A percentile compares a stretch with the other conserved stretches of the same genome.
These are phyloP conservation scores for Daedaleopsis nitida DNA, from an alignment of 768 basidiomycete genomes.

Conservation along the genomic window DNA sequence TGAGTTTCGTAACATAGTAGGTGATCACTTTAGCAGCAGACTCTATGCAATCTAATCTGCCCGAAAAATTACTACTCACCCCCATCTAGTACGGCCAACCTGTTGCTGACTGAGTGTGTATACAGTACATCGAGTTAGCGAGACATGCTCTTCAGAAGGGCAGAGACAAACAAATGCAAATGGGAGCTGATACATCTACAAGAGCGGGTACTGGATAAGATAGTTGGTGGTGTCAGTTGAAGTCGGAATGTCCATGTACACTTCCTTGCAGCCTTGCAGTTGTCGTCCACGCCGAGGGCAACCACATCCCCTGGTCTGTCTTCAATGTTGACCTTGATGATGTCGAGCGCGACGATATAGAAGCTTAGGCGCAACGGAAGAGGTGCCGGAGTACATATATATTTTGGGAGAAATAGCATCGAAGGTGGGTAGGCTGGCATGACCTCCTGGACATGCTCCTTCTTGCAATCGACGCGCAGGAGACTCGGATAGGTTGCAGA, in stretches of 20 bases:
- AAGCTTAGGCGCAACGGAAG: conserved; percentile 47
- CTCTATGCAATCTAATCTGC: no score
- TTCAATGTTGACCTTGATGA: conserved; percentile 55
- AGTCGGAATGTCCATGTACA: no score
- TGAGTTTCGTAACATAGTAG: no score
- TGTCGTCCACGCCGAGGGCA: no score
- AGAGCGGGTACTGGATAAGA: conserved; percentile 47
- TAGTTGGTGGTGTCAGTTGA: conserved; percentile 42
- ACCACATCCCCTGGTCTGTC: conserved; percentile 39
- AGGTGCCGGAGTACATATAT: neutral
- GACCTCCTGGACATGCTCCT: conserved; percentile 55
- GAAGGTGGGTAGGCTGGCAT: conserved; percentile 46
- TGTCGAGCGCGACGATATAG: conserved; percentile 72
- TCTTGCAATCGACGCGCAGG: conserved; percentile 55
- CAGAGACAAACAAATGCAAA: conserved; percentile 45
- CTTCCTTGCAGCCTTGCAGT: no score
- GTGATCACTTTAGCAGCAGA: no score
- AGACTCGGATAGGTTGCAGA: conserved; percentile 65
- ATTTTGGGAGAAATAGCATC: neutral
- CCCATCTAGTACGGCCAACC: neutral
- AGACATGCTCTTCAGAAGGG: conserved; percentile 43
- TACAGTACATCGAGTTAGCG: conserved; percentile 51
- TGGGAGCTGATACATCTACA: conserved; percentile 48
- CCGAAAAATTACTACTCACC: no score
- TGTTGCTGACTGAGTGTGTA: neutral